Base-by-base conservation (phyloP, 176 grass and related monocot genomes). In the Themeda triandra region DNA sequence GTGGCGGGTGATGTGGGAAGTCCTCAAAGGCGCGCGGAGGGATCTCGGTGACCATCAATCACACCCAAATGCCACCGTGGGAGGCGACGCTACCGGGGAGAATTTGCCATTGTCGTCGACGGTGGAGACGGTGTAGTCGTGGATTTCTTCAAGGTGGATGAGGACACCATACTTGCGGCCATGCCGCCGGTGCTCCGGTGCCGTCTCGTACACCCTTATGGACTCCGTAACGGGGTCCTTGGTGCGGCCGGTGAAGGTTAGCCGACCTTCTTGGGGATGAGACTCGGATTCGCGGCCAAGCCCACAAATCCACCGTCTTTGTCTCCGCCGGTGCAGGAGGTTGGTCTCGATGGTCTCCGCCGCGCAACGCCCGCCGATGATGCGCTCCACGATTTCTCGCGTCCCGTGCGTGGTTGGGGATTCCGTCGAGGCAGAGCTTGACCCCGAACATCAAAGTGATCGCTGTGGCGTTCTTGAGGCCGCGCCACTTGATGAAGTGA, bases 401-500 rank as follows among this genome's bases (percentile, higher is more conserved):
- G 0, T 18, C 2, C 60, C 60, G 48, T 0, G 60, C 77, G 4
- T 49, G 9, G 8, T 0, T 9, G 0, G 77, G 77, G 4, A 67
- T 19, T 1, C 25, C 37, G 2, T 65, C 37, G 0, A 79, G 8
- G 60, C 36, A 40, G 0, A 79, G 76, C 0, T 2, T 18, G 1
- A 80, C 77, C 10, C 77, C 0, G 41, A 33, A 80, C 0, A 14
- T 3, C 2, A 80, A 13, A 3, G 15, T 4, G 0, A 12, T 18
- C 0, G 62, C 62, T 0, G n/a, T 3, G 0, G 39, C 62, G 0
- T 23, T 2, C 4, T 11, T 29, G 0, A 80, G 27, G 0, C 59
- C 11, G 0, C 40, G 1, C 79, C 79, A 81, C 0, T 32, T 18
- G 40, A 42, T 12, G 40, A 42, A 42, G 40, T 12, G 40, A 2